Base-by-base conservation (phyloP, 257 asterid species). In the Verbena officinalis region DNA sequence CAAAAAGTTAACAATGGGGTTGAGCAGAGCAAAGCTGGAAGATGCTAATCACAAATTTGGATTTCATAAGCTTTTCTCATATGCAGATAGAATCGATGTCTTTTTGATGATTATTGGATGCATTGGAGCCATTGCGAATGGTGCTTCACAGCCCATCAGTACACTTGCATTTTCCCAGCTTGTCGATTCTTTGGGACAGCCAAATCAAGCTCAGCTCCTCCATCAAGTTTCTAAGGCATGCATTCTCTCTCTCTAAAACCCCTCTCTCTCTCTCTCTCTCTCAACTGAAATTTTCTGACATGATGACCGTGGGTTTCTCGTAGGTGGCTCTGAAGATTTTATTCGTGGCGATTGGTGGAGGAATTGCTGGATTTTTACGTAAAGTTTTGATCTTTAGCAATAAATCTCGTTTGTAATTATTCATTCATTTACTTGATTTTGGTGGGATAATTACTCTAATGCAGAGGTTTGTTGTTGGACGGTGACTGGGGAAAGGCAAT, bases 401-500 rank as follows among this genome's bases (percentile, higher is more conserved):
- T 1, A 42, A 5, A 42, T 21, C 0, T 20, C 21, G n/a, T 49
- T 5, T 36, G 40, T 36, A n/a, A n/a, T 36, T 9, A 9, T 7
- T 36, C 2, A 9, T 36, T 36, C 36, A 1, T 36, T 36, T 36
- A 1, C 10, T 27, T 27, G 5, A 27, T 2, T 36, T 5, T 36
- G 11, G 40, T 36, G 8, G n/a, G n/a, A n/a, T n/a, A n/a, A n/a
- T n/a, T n/a, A n/a, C n/a, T 31, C 5, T 55, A 42, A 58, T 42
- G 21, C 81, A 85, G 93, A 85, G 81, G 73, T 73, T 59, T 39
- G 72, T 13, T 85, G 93, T 45, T 83, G 93, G 93, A 77, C n/a
- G 79, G 70, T 80, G 21, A 46, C 84, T 0, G 93, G 87, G 17
- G 87, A 85, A 55, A 72, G 90, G 31, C 89, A 83, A 46, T 80